phyloP scores from a whole-genome alignment of 179 eudicot species.

The Beta macrorhiza region DNA sequence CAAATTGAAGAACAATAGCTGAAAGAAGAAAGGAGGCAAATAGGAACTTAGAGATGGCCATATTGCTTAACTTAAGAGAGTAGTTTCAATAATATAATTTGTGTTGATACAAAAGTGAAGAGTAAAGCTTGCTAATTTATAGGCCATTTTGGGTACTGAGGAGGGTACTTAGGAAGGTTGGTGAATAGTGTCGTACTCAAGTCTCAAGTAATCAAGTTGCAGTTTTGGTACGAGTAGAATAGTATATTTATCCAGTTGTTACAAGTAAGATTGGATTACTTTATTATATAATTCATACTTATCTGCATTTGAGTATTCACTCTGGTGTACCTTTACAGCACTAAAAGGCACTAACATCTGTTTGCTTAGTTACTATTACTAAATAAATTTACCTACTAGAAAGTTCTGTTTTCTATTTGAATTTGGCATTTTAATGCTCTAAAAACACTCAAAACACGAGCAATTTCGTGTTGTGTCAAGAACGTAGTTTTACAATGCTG shows the following conservation, averaged over 20 bases:
- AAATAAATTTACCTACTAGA: not conserved
- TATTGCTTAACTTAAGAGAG: not conserved
- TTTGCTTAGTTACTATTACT: not conserved
- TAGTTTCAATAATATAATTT: not conserved
- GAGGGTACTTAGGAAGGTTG: not conserved
- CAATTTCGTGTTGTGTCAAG: not conserved
- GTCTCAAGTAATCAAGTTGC: not conserved
- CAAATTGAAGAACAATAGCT: constrained; percentile 42
- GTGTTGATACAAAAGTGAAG: constrained; percentile 20
- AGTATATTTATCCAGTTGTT: not conserved
- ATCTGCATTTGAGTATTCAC: constrained; percentile 17
- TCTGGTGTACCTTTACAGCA: constrained; percentile 13
- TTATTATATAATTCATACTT: not conserved
- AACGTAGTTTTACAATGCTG: not conserved
- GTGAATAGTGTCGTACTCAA: not conserved
- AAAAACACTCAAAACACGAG: not conserved
- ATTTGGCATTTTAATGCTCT: not conserved
- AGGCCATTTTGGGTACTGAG: constrained; percentile 5
- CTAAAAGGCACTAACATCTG: not conserved
- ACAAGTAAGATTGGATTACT: not conserved
- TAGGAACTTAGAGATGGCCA: constrained; percentile 40
- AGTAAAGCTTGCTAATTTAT: constrained; percentile 20
- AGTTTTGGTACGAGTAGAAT: not conserved
- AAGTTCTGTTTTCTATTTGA: not conserved
- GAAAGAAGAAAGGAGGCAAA: constrained; percentile 40